Evolutionary conservation across 2,329 filamentous ascomycete species (phyloP).

Genomic region (Neonectria punicea): DNA sequence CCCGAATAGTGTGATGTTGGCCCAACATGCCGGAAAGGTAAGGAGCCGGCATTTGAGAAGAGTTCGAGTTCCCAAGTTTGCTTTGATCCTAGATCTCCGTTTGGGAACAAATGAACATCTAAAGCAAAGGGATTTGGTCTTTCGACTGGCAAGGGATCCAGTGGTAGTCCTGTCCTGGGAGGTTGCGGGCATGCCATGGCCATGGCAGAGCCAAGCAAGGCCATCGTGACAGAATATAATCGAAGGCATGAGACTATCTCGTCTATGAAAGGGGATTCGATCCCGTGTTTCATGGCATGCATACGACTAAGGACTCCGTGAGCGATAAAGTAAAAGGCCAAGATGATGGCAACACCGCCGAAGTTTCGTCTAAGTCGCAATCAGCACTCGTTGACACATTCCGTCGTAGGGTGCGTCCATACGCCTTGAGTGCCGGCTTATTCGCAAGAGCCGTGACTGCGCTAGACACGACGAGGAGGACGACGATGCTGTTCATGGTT

Average conservation of each 20-base stretch:
- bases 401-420: slow-evolving; percentile 23
- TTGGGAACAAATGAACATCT: background rate
- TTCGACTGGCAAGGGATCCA: slow-evolving; percentile 19
- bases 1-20: slow-evolving; percentile 1
- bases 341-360: slow-evolving; percentile 17
- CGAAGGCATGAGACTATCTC: slow-evolving; percentile 26
- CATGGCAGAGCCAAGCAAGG: slow-evolving; percentile 18
- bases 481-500: slow-evolving; percentile 26
- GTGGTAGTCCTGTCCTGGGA: background rate
- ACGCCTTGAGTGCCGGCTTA: slow-evolving; percentile 31
- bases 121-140: background rate
- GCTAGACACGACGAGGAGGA: slow-evolving; percentile 28
- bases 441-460: slow-evolving; percentile 25
- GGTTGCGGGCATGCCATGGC: slow-evolving; percentile 10
- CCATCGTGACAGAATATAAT: slow-evolving; percentile 23
- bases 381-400: slow-evolving; percentile 27
- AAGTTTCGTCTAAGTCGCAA: slow-evolving; percentile 30
- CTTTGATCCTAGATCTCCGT: background rate
- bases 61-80: background rate
- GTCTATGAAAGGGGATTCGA: slow-evolving; percentile 6
- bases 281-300: slow-evolving; percentile 5
- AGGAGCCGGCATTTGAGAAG: slow-evolving; percentile 17
- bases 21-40: slow-evolving; percentile 6
- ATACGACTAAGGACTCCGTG: slow-evolving; percentile 11
- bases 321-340: slow-evolving; percentile 21